Evolutionary conservation across 1,284 basidiomycete genomes (phyloP).

Genomic region (Apiotrichum akiyoshidainum): DNA sequence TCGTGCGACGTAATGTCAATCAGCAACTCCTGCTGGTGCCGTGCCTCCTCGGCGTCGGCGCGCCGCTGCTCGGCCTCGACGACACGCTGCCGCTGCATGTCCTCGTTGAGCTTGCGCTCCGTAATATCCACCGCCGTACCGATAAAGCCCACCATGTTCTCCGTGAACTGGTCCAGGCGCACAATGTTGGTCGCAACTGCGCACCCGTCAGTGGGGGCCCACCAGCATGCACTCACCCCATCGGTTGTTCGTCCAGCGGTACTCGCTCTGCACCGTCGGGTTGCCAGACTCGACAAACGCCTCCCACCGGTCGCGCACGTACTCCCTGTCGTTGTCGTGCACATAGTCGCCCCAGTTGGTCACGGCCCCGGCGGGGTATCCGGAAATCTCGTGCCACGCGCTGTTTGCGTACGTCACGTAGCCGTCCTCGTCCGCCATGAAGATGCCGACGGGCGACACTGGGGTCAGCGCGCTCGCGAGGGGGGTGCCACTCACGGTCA

Average conservation of each 20-base stretch:
- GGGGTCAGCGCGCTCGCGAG: conserved; percentile 25
- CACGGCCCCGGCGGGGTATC: conserved; percentile 25
- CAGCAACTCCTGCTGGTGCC: conserved; percentile 43
- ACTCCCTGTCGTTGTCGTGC: conserved; percentile 18
- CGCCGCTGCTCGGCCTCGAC: conserved; percentile 39
- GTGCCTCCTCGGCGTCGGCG: conserved; percentile 42
- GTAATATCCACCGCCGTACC: conserved; percentile 33
- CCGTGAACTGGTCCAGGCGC: conserved; percentile 4
- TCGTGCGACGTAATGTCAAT: conserved; percentile 48
- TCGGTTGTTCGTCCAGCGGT: conserved; percentile 26
- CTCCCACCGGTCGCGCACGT: conserved; percentile 27
- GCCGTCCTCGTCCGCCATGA: conserved; percentile 37
- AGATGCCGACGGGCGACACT: conserved; percentile 41
- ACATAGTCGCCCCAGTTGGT: conserved; percentile 39
- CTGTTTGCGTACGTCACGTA: conserved; percentile 36
- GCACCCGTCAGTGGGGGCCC: no score
- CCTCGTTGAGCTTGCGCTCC: conserved; percentile 41
- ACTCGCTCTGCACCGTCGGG: conserved; percentile 22
- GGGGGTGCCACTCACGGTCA: conserved; percentile 11
- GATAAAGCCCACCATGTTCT: conserved; percentile 21
- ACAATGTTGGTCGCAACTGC: conserved; percentile 14
- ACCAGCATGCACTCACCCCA: conserved; percentile 39
- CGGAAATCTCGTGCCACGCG: conserved; percentile 39
- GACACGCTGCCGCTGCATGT: conserved; percentile 33
- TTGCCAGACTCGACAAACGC: conserved; percentile 12